Base-by-base conservation (phyloP, 2,329 filamentous ascomycete species). In the Apiospora rasikravindrae region DNA sequence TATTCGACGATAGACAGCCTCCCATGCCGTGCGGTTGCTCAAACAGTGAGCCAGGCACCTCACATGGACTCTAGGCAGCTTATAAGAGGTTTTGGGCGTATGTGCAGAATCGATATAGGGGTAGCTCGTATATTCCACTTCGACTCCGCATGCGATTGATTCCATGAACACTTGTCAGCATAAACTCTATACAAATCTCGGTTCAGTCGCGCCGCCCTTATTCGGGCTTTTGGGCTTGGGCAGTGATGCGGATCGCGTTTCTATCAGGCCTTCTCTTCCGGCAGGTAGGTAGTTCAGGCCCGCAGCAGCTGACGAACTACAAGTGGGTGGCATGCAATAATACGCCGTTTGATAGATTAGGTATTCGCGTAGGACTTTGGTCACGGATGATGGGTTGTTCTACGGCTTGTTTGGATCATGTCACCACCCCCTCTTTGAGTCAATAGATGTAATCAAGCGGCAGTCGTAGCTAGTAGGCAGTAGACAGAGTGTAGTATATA, bases 341-440 rank as follows among this genome's bases (percentile, higher is more conserved):
- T 61, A 37, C 53, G 53, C 33, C 53, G 22, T 33, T 22, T 37
- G 33, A 33, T 22, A 61, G 22, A 61, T 37, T 37, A 5, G 33
- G 5, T 37, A 37, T 61, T 61, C 53, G 37, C 33, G 53, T 61
- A 61, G 53, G 29, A 61, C 53, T 37, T 61, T 61, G 53, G 53
- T 22, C 29, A 22, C 53, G 19, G 53, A 61, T 61, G 53, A 61
- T 22, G 53, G 29, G 29, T 29, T 61, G 53, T 16, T 24, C 22
- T 10, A 22, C 26, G 24, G 8, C 4, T 37, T 8, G 29, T n/a
- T 61, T 61, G 53, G 29, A 37, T 61, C 53, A 61, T 37, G 29
- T 14, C 49, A 37, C 19, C 53, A 4, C 13, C 49, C 53, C 53
- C 53, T 61, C 26, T 37, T 37, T 22, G 53, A 61, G 29, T 37